phyloP scores from a whole-genome alignment of 768 basidiomycete genomes.

The Gautieria morchelliformis region DNA sequence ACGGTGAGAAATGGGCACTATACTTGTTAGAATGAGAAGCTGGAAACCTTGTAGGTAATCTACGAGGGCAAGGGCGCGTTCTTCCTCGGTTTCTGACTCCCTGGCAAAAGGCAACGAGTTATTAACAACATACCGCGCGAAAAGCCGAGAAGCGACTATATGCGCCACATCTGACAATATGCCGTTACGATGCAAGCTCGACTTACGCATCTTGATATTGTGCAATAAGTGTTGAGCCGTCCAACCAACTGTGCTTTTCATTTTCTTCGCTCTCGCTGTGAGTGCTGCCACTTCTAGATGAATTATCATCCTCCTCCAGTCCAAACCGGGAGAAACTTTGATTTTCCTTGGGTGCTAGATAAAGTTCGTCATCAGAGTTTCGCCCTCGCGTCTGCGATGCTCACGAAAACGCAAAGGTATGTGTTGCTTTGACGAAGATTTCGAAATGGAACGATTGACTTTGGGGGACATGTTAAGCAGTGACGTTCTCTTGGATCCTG shows the following conservation, averaged over 20 bases:
- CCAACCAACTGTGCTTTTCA: slow-evolving; percentile 1
- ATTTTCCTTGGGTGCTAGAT: background rate
- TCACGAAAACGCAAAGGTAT: background rate
- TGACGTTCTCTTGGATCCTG: background rate
- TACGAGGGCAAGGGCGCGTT: slow-evolving; percentile 3
- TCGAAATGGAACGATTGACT: background rate
- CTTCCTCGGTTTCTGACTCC: slow-evolving; percentile 4
- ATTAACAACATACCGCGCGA: background rate
- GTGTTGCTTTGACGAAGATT: background rate
- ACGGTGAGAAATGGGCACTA: background rate
- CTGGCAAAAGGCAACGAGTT: background rate
- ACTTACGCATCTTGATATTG: slow-evolving; percentile 7
- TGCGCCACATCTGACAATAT: background rate
- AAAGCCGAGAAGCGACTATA: background rate
- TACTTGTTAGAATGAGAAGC: background rate
- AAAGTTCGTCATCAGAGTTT: background rate
- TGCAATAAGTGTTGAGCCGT: slow-evolving; percentile 4
- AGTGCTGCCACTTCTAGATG: background rate
- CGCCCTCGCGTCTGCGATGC: background rate
- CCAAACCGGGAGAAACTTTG: background rate
- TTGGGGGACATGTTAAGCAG: background rate
- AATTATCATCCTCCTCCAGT: background rate
- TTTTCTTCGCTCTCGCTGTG: background rate
- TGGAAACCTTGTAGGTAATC: slow-evolving; percentile 1
- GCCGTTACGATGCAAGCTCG: background rate